Conservation (phyloP, 2,329 filamentous ascomycete species). For the Colletotrichum filicis region DNA sequence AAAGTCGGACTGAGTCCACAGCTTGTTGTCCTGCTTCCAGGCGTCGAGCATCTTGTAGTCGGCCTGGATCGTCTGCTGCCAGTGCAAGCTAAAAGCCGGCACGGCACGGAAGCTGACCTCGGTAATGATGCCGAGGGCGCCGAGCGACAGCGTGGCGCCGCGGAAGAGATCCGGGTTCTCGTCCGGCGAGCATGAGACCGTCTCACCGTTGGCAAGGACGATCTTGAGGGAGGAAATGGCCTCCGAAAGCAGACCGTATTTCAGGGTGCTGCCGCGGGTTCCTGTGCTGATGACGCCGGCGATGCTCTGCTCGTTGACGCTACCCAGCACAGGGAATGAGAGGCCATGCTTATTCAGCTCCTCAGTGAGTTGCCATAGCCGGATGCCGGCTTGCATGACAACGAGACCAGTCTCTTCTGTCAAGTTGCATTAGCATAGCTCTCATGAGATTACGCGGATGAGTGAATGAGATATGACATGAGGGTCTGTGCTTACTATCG, state of each 20-base stretch:
- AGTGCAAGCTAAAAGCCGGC: conserved; percentile 83
- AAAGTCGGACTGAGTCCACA: conserved; percentile 90
- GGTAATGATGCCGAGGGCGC: conserved; percentile 89
- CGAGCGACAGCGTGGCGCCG: conserved; percentile 87
- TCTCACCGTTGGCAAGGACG: conserved; percentile 82
- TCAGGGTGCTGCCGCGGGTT: conserved; percentile 91
- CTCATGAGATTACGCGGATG: not conserved
- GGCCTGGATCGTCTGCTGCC: conserved; percentile 82
- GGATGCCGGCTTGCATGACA: conserved; percentile 88
- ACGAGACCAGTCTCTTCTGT: conserved; percentile 71
- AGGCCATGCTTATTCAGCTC: conserved; percentile 80
- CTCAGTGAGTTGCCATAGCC: conserved; percentile 78
- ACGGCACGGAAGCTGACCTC: conserved; percentile 88
- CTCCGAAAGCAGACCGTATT: conserved; percentile 87
- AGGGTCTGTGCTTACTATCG: conserved; percentile 52
- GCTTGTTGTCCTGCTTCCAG: conserved; percentile 74
- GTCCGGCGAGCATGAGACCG: conserved; percentile 75
- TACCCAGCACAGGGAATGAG: conserved; percentile 91
- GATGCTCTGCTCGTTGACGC: conserved; percentile 93
- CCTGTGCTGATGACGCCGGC: conserved; percentile 93
- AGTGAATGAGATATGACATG: not conserved
- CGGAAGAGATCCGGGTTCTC: conserved; percentile 85
- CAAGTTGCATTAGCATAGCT: not conserved
- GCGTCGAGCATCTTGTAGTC: conserved; percentile 75
- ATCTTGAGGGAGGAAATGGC: conserved; percentile 80